These are phyloP conservation scores for Gloeostereum incarnatum DNA, from an alignment of 768 basidiomycete genomes.

Conservation along the genomic window DNA sequence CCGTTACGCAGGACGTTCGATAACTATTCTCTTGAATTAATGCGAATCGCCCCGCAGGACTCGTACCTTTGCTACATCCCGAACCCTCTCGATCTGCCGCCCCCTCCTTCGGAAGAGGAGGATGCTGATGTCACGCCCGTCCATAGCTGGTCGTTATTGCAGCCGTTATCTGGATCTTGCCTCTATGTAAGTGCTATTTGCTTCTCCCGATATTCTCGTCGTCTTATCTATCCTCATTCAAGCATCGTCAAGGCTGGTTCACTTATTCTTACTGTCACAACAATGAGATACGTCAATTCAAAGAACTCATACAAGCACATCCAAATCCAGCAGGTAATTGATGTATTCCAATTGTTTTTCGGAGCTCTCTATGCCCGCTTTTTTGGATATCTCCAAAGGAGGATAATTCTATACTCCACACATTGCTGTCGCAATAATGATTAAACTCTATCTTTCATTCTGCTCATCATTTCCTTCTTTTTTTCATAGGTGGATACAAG, in stretches of 20 bases:
- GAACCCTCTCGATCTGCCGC: slow-evolving; percentile 39
- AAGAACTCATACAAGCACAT: slow-evolving; percentile 62
- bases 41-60: slow-evolving; percentile 63
- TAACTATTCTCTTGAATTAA: slow-evolving; percentile 55
- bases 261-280: slow-evolving; percentile 97
- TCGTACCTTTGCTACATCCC: slow-evolving; percentile 78
- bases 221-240: slow-evolving; percentile 19
- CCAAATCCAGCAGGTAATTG: slow-evolving; percentile 54
- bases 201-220: slow-evolving; percentile 13
- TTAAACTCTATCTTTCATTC: neutral
- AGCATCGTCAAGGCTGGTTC: slow-evolving; percentile 92
- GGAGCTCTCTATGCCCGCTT: slow-evolving; percentile 14
- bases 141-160: slow-evolving; percentile 76
- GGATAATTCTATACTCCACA: neutral
- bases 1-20: slow-evolving; percentile 10
- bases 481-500: slow-evolving; percentile 50
- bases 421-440: neutral
- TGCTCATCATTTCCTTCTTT: slow-evolving; percentile 1
- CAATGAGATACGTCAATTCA: slow-evolving; percentile 92
- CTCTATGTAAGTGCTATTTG: slow-evolving; percentile 61
- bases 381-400: slow-evolving; percentile 10
- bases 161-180: slow-evolving; percentile 71
- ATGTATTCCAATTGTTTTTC: slow-evolving; percentile 17
- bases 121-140: slow-evolving; percentile 51
- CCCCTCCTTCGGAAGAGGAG: slow-evolving; percentile 38